phyloP scores from a whole-genome alignment of 2,329 filamentous ascomycete species.

The Penicillium brasilianum region DNA sequence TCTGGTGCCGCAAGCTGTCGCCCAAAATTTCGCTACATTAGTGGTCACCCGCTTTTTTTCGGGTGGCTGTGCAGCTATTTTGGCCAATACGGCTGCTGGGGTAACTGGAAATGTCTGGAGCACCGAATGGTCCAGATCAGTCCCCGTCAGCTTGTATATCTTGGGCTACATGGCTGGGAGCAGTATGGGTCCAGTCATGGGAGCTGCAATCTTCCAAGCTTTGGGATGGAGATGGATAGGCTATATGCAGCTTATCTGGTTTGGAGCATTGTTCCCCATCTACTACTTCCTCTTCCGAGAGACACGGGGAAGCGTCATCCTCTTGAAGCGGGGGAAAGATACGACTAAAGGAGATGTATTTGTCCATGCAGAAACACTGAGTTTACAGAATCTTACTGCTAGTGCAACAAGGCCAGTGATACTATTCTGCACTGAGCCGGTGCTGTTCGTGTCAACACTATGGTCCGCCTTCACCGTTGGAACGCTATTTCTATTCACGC shows the following conservation, averaged over 20 bases:
- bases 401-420: not conserved
- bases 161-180: not conserved
- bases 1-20: not conserved
- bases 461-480: not conserved
- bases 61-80: not conserved
- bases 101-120: not conserved
- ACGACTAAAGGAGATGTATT: not conserved
- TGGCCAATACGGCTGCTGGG: not conserved
- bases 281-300: not conserved
- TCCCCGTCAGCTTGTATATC: not conserved
- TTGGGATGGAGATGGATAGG: not conserved
- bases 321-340: not conserved
- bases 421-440: not conserved
- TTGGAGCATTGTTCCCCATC: not conserved
- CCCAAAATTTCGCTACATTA: not conserved
- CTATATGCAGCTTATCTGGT: not conserved
- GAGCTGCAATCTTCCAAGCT: not conserved
- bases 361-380: not conserved
- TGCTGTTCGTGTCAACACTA: not conserved
- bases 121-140: not conserved
- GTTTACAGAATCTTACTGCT: not conserved
- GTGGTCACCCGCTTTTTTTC: not conserved
- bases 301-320: not conserved
- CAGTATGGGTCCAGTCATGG: not conserved
- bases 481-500: not conserved